Evolutionary conservation across 306 rosid genomes (phyloP).

Genomic region (Fagus sylvatica): DNA sequence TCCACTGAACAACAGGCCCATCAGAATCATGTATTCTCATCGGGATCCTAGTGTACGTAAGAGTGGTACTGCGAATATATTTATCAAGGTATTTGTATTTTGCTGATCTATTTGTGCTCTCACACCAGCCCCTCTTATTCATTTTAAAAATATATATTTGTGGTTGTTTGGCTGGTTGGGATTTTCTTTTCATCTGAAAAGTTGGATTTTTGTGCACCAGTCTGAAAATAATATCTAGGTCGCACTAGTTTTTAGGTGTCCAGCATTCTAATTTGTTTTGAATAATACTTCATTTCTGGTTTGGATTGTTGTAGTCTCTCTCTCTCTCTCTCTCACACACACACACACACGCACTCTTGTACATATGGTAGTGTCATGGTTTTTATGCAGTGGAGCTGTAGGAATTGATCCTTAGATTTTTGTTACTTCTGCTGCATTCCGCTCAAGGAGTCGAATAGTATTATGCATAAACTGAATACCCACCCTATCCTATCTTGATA

Average conservation of each 20-base stretch:
- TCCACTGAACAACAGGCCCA: conserved; percentile 58
- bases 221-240: not conserved
- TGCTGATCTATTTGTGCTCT: not conserved
- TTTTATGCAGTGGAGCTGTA: too few species aligned
- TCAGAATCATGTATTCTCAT: conserved; percentile 64
- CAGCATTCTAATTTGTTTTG: not conserved
- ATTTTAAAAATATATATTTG: not conserved
- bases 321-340: not conserved
- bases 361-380: too few species aligned
- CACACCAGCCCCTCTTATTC: not conserved
- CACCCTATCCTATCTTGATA: not conserved
- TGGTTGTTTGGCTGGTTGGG: not conserved
- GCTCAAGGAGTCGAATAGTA: not conserved
- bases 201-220: not conserved
- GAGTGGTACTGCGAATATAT: conserved; percentile 68
- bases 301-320: not conserved
- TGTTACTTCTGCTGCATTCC: not conserved
- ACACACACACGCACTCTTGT: too few species aligned
- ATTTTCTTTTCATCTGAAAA: not conserved
- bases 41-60: conserved; percentile 70
- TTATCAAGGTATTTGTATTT: conserved; percentile 48
- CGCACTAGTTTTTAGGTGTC: not conserved
- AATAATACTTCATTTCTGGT: not conserved
- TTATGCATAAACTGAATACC: not conserved
- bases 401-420: not conserved